These are phyloP conservation scores for Oryza brachyantha DNA, from an alignment of 176 grass and related monocot species.

Conservation along the genomic window DNA sequence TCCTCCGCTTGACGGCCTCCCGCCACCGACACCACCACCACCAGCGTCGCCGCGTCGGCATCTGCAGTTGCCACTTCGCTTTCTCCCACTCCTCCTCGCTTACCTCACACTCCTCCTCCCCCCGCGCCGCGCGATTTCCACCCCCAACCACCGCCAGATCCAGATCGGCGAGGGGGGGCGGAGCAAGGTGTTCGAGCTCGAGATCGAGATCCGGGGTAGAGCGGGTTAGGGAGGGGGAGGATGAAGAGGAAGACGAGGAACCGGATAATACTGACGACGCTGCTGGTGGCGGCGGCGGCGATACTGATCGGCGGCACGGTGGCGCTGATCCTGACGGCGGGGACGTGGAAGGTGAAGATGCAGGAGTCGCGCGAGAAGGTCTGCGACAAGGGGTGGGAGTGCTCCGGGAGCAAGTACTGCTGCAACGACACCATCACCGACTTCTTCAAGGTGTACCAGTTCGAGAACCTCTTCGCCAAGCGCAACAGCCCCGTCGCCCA, in stretches of 20 bases:
- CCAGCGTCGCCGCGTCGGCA: constrained; percentile 5
- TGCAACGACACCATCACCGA: constrained; percentile 97
- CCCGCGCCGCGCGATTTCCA: constrained; percentile 6
- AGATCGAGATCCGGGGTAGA: constrained; percentile 2
- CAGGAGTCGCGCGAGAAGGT: constrained; percentile 61
- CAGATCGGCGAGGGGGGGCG: not conserved
- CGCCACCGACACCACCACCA: constrained; percentile 27
- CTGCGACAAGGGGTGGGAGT: constrained; percentile 93
- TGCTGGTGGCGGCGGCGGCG: constrained; percentile 17
- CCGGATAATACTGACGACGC: constrained; percentile 26
- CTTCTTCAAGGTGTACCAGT: constrained; percentile 98
- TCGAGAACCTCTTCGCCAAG: constrained; percentile 97
- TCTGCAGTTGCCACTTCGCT: constrained; percentile 46
- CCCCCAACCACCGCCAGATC: constrained; percentile 34
- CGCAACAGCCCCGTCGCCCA: constrained; percentile 71
- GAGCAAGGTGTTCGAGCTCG: not conserved
- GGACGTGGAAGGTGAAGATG: constrained; percentile 45
- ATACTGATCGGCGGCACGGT: constrained; percentile 38
- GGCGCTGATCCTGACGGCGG: constrained; percentile 51
- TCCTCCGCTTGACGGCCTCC: not conserved
- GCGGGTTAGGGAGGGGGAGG: no score
- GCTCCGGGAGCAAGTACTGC: constrained; percentile 81
- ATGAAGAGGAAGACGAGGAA: constrained; percentile 37
- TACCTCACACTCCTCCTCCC: constrained; percentile 24
- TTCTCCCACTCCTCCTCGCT: constrained; percentile 28